These are phyloP conservation scores for Trifolium pratense DNA, from an alignment of 306 rosid genomes.

Conservation along the genomic window DNA sequence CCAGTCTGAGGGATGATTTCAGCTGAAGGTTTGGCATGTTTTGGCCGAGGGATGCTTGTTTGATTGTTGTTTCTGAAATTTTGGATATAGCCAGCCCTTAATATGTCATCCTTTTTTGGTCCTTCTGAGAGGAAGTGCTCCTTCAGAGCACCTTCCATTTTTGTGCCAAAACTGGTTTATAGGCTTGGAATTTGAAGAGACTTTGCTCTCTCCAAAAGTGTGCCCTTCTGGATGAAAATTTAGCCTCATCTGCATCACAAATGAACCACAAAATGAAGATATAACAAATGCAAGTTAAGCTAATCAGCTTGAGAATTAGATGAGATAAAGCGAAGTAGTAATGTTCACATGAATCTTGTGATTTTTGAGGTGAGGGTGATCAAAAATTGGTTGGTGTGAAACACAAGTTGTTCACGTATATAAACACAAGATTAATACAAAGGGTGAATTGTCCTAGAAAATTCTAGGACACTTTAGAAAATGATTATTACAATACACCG, in stretches of 20 bases:
- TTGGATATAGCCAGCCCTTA: slow-evolving; percentile 48
- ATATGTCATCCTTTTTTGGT: slow-evolving; percentile 46
- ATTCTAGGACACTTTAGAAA: too few species aligned
- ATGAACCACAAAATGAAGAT: slow-evolving; percentile 14
- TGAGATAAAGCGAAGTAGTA: slow-evolving; percentile 9
- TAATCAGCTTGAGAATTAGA: slow-evolving; percentile 20
- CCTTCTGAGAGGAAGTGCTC: slow-evolving; percentile 57
- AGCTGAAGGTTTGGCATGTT: slow-evolving; percentile 49
- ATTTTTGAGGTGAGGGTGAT: slow-evolving; percentile 57
- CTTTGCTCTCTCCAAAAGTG: slow-evolving; percentile 47
- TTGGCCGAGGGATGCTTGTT: slow-evolving; percentile 52
- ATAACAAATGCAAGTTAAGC: not conserved
- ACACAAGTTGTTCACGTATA: slow-evolving; percentile 51
- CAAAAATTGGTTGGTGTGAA: too few species aligned
- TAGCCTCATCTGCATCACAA: slow-evolving; percentile 45
- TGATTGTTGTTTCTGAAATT: slow-evolving; percentile 57
- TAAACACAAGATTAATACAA: too few species aligned
- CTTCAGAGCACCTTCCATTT: slow-evolving; percentile 55
- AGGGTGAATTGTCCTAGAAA: too few species aligned
- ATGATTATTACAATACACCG: too few species aligned
- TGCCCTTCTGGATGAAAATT: slow-evolving; percentile 47
- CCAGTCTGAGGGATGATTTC: slow-evolving; percentile 28
- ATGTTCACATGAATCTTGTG: slow-evolving; percentile 51
- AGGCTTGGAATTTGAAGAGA: slow-evolving; percentile 46
- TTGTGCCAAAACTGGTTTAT: slow-evolving; percentile 53